These are phyloP conservation scores for Penicillium alfredii DNA, from an alignment of 495 filamentous ascomycete species.

Conservation along the genomic window DNA sequence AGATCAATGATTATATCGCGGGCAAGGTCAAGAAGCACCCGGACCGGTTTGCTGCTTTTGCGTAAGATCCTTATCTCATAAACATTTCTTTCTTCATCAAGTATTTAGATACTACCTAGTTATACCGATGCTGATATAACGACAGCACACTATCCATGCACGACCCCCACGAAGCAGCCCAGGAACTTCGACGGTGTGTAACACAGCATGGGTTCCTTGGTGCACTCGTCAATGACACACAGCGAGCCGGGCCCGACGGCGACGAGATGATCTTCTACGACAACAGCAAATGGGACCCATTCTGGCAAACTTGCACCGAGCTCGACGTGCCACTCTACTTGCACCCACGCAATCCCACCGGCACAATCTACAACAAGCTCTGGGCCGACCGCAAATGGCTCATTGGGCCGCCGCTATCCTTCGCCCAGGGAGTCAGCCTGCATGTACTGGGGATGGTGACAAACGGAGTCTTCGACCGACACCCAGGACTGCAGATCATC, in stretches of 20 bases:
- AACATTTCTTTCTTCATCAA: background rate
- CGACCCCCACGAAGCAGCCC: conserved; percentile 47
- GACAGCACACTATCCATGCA: conserved; percentile 48
- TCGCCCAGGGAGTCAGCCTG: conserved; percentile 44
- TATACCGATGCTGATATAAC: background rate
- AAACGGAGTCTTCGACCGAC: conserved; percentile 46
- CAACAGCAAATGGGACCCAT: conserved; percentile 47
- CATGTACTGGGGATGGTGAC: conserved; percentile 49
- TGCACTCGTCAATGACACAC: conserved; percentile 55
- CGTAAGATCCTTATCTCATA: conserved; percentile 17
- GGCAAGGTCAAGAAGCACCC: conserved; percentile 45
- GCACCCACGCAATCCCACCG: conserved; percentile 49
- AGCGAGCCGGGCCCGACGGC: conserved; percentile 41
- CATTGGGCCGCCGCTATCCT: conserved; percentile 39
- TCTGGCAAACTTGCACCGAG: conserved; percentile 51
- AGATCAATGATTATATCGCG: conserved; percentile 56
- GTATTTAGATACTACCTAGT: too few species aligned
- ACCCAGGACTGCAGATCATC: conserved; percentile 54
- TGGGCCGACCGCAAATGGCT: conserved; percentile 48
- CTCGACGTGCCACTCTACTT: conserved; percentile 61
- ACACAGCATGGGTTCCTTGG: conserved; percentile 53
- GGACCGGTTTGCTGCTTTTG: conserved; percentile 53
- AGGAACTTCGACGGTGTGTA: conserved; percentile 51
- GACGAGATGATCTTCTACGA: conserved; percentile 58
- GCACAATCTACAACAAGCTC: conserved; percentile 44